Evolutionary conservation across 2,329 filamentous ascomycete genomes (phyloP), one percentile per base, ranked within the genome.

Genomic region (Neonectria magnoliae): DNA sequence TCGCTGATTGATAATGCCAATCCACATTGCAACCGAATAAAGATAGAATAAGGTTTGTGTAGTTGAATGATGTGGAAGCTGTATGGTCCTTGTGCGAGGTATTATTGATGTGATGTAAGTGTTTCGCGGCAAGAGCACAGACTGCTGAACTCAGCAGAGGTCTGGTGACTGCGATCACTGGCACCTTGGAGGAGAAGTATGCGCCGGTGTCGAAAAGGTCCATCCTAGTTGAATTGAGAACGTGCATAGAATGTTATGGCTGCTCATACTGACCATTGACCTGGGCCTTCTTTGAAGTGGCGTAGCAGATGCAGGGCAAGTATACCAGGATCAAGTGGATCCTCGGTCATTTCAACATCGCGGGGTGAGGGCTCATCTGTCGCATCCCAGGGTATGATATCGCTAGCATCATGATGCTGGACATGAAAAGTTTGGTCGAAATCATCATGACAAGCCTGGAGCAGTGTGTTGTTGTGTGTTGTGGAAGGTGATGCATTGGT

Each of bases 111-210:
- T 65, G 63, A 0, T 71, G 44, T 1, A 73, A 16, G 3, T 73
- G 71, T 4, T 71, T 73, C 0, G 71, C 68, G 0, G 71, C 61
- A 3, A 73, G 68, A 0, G 71, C 71, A 1, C 71, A 73, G 3
- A 66, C 66, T 1, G 72, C 52, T 1, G 70, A 74, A 9, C 67
- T 72, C 1, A 73, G 18, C 0, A 73, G 16, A 0, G 65, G 67
- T 1, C 64, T 67, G 0, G 64, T 65, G 2, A 70, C 69, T 33
- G 71, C 71, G 7, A 69, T 70, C 9, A 74, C 64, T 0, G 71
- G 71, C 7, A 73, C 69, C 14, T 72, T 73, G 4, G 67, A 67
- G 0, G 70, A 71, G 33, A 73, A 73, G 38, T 72, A 73, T 6
- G 66, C 65, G 0, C 69, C 71, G 1, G 71, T 73, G 31, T 73